phyloP scores from a whole-genome alignment of 768 basidiomycete genomes.

The Termitomyces eurrhizus region DNA sequence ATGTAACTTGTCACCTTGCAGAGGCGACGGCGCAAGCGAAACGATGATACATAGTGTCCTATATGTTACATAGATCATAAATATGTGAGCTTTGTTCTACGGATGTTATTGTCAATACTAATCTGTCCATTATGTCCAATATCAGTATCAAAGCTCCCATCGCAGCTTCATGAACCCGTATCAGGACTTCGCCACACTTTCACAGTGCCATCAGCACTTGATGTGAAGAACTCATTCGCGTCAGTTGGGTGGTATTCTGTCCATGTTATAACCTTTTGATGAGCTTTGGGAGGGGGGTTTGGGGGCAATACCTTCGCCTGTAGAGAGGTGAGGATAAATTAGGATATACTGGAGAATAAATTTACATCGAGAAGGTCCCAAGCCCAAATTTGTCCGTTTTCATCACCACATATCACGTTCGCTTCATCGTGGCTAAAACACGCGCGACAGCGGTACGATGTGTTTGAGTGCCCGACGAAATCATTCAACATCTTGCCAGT shows the following conservation, averaged over 20 bases:
- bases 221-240: slow-evolving; percentile 79
- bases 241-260: slow-evolving; percentile 86
- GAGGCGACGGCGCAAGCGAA: slow-evolving; percentile 46
- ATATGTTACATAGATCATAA: slow-evolving; percentile 11
- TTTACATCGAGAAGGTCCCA: slow-evolving; percentile 91
- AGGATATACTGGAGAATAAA: slow-evolving; percentile 7
- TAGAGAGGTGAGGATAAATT: neutral
- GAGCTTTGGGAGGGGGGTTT: slow-evolving; percentile 73
- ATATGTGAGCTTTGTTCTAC: slow-evolving; percentile 11
- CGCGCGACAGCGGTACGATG: slow-evolving; percentile 73
- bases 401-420: slow-evolving; percentile 83
- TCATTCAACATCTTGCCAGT: slow-evolving; percentile 85
- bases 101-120: slow-evolving; percentile 4
- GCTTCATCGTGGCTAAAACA: slow-evolving; percentile 85
- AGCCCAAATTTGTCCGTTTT: slow-evolving; percentile 82
- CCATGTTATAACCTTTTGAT: slow-evolving; percentile 87
- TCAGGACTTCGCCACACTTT: slow-evolving; percentile 77
- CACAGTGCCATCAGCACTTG: slow-evolving; percentile 87
- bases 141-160: neutral
- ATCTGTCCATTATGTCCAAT: neutral
- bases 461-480: slow-evolving; percentile 74
- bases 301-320: slow-evolving; percentile 71
- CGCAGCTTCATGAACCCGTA: slow-evolving; percentile 6
- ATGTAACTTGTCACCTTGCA: slow-evolving; percentile 17
- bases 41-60: slow-evolving; percentile 24